A percentile compares a stretch with the other conserved stretches of the same genome.
Evolutionary conservation across 1,284 basidiomycete species (phyloP).

Genomic region (Mycena sp.): DNA sequence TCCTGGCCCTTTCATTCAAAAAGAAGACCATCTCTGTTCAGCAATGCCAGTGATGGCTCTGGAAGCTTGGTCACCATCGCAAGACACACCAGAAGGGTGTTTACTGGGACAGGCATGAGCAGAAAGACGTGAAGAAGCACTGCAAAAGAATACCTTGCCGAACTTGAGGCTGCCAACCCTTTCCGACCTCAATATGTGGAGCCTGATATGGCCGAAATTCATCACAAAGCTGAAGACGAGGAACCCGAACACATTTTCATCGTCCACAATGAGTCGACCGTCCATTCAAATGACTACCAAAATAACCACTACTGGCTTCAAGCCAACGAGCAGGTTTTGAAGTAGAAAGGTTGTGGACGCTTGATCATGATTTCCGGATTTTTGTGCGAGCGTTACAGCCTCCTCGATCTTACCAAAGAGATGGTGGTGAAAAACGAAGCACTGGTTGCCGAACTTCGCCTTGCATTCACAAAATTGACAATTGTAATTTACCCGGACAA

Average conservation of each 20-base stretch:
- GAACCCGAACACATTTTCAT: not conserved
- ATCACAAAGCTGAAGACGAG: not conserved
- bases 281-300: not conserved
- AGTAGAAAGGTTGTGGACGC: no score
- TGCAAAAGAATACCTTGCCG: not conserved
- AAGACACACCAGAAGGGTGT: no score
- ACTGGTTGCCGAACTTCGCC: not conserved
- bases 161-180: not conserved
- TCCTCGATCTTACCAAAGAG: conserved; percentile 5
- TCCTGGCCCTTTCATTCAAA: no score
- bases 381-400: conserved; percentile 14
- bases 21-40: no score
- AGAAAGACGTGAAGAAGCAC: not conserved
- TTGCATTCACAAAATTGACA: not conserved
- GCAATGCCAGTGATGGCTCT: no score
- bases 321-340: conserved; percentile 1
- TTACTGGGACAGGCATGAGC: no score
- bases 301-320: conserved; percentile 1
- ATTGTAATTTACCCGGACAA: conserved; percentile 1
- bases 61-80: no score
- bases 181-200: not conserved
- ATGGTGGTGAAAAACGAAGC: conserved; percentile 1
- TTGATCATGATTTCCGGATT: no score
- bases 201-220: not conserved
- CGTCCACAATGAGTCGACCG: no score